phyloP scores from a whole-genome alignment of 2,329 filamentous ascomycete genomes.

The Penicillium aurantiogriseum region DNA sequence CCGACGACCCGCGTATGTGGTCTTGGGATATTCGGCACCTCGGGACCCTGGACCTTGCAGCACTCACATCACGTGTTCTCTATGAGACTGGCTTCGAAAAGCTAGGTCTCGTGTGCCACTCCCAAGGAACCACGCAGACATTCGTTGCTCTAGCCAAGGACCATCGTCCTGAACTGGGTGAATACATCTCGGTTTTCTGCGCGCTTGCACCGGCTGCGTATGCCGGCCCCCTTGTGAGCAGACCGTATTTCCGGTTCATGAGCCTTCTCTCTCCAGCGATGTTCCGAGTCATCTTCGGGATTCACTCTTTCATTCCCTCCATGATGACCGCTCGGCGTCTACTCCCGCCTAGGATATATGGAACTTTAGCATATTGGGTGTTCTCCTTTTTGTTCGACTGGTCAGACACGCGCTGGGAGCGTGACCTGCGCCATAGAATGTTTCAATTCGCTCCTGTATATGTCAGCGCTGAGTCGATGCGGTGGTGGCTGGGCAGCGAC shows the following conservation, averaged over 20 bases:
- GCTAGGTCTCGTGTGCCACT: slow-evolving; percentile 80
- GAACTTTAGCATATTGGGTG: slow-evolving; percentile 79
- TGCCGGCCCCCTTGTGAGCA: slow-evolving; percentile 78
- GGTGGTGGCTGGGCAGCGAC: slow-evolving; percentile 90
- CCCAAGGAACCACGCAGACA: slow-evolving; percentile 85
- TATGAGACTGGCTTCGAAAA: slow-evolving; percentile 79
- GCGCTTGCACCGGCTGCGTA: slow-evolving; percentile 88
- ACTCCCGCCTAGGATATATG: slow-evolving; percentile 68
- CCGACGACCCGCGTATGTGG: slow-evolving; percentile 88
- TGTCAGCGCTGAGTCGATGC: slow-evolving; percentile 84
- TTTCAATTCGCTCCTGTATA: slow-evolving; percentile 93
- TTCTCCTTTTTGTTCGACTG: slow-evolving; percentile 89
- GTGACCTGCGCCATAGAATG: slow-evolving; percentile 72
- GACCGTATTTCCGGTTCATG: slow-evolving; percentile 92
- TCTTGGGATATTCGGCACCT: slow-evolving; percentile 94
- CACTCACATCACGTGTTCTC: slow-evolving; percentile 75
- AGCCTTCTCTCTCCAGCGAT: slow-evolving; percentile 69
- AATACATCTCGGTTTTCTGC: slow-evolving; percentile 84
- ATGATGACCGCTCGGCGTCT: slow-evolving; percentile 82
- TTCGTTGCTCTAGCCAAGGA: slow-evolving; percentile 87
- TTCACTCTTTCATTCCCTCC: slow-evolving; percentile 87
- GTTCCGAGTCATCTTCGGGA: slow-evolving; percentile 82
- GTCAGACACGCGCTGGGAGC: slow-evolving; percentile 82
- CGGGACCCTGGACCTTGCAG: slow-evolving; percentile 83
- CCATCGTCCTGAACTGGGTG: slow-evolving; percentile 79